These are phyloP conservation scores for Drechslerella dactyloides DNA, from an alignment of 2,329 filamentous ascomycete species.

Conservation along the genomic window DNA sequence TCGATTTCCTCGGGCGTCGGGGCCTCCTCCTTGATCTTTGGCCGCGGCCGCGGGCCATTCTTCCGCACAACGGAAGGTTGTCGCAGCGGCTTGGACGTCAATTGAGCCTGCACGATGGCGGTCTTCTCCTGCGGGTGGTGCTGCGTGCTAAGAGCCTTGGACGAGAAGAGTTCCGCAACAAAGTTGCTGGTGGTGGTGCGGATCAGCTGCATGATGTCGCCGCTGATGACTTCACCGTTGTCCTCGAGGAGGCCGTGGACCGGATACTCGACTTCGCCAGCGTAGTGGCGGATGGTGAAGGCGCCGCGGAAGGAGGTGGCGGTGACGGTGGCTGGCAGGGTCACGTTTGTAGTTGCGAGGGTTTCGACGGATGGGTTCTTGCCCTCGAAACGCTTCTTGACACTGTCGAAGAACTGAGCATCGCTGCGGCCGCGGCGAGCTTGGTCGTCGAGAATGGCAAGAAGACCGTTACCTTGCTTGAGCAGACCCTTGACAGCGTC, in stretches of 20 bases:
- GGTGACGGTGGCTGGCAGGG: constrained; percentile 71
- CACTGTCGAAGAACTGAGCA: constrained; percentile 84
- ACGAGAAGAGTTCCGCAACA: constrained; percentile 88
- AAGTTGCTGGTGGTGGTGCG: constrained; percentile 87
- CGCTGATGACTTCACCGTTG: constrained; percentile 94
- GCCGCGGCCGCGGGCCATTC: constrained; percentile 66
- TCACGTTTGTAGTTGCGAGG: constrained; percentile 72
- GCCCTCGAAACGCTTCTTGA: constrained; percentile 89
- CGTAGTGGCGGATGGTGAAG: constrained; percentile 85
- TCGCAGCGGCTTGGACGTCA: constrained; percentile 92
- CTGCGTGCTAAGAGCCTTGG: constrained; percentile 89
- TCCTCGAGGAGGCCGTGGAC: constrained; percentile 87
- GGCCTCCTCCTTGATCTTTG: constrained; percentile 59
- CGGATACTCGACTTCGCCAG: constrained; percentile 93
- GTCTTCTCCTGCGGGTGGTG: constrained; percentile 89
- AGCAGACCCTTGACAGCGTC: constrained; percentile 90
- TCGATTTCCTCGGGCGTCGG: constrained; percentile 60
- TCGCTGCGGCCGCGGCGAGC: constrained; percentile 87
- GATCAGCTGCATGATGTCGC: constrained; percentile 93
- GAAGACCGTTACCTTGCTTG: constrained; percentile 87
- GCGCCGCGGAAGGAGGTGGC: constrained; percentile 76
- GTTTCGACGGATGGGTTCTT: constrained; percentile 91
- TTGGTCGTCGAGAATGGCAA: constrained; percentile 95
- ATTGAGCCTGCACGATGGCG: constrained; percentile 92
- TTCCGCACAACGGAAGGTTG: constrained; percentile 89